Evolutionary conservation across 768 basidiomycete genomes (phyloP).

Genomic region (Leccinum incarnatum): DNA sequence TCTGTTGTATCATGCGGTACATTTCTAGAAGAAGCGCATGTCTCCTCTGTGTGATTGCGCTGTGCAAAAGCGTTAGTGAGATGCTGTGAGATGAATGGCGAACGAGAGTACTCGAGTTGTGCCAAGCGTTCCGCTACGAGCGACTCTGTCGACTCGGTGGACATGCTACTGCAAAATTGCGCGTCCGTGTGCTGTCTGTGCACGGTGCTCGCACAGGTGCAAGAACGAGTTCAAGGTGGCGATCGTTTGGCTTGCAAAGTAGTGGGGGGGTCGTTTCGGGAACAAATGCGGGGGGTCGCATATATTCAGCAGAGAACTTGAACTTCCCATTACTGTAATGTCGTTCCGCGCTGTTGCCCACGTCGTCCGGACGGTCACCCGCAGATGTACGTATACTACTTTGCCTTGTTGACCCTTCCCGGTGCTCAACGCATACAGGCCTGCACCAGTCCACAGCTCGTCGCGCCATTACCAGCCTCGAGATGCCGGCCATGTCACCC

Average conservation of each 20-base stretch:
- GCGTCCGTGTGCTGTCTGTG: slow-evolving; percentile 2
- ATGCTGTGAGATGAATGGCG: neutral
- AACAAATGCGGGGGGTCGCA: slow-evolving; percentile 4
- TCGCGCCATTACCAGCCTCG: slow-evolving; percentile 67
- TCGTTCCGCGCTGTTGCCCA: slow-evolving; percentile 13
- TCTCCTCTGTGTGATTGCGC: slow-evolving; percentile 60
- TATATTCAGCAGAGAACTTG: neutral
- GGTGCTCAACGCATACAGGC: slow-evolving; percentile 17
- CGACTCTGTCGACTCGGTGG: slow-evolving; percentile 29
- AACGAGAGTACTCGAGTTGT: slow-evolving; percentile 29
- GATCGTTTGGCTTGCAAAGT: neutral
- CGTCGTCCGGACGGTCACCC: slow-evolving; percentile 13
- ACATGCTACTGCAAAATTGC: slow-evolving; percentile 20
- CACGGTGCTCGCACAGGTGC: neutral
- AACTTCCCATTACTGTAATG: slow-evolving; percentile 3
- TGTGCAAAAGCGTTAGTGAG: slow-evolving; percentile 25
- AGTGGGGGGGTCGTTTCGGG: slow-evolving; percentile 1
- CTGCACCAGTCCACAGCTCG: slow-evolving; percentile 52
- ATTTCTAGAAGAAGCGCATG: slow-evolving; percentile 72
- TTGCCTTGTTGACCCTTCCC: neutral
- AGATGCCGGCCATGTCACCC: slow-evolving; percentile 97
- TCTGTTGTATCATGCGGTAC: slow-evolving; percentile 60
- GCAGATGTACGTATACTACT: slow-evolving; percentile 23
- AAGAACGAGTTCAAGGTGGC: slow-evolving; percentile 3
- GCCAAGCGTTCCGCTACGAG: slow-evolving; percentile 37